Percentiles rank a stretch among this genome's conserved stretches.
Evolutionary conservation across 2,329 filamentous ascomycete species (phyloP).

Genomic region (Neopestalotiopsis clavispora): DNA sequence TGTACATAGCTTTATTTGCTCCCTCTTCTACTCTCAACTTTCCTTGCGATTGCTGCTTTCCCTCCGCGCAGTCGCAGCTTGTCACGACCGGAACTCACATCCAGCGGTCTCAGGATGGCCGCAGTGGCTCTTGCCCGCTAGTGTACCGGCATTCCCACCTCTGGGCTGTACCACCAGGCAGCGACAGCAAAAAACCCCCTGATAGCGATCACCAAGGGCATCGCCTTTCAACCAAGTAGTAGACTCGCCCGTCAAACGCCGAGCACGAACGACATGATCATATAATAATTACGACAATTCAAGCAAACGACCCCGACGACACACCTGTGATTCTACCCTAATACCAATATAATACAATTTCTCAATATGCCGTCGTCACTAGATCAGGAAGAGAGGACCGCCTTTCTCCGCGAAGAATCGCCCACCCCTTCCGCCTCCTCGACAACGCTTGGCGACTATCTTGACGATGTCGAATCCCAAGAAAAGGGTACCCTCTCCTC

Average conservation of each 20-base stretch:
- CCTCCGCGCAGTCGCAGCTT: not conserved
- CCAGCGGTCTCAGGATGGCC: not conserved
- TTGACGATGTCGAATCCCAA: conserved; percentile 19
- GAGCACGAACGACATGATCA: not conserved
- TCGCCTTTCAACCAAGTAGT: not conserved
- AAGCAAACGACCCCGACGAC: not conserved
- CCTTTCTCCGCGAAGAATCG: conserved; percentile 1
- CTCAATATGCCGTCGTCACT: not conserved
- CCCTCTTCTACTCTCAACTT: not conserved
- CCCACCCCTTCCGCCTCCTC: conserved; percentile 11
- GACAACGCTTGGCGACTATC: conserved; percentile 23
- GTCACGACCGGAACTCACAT: not conserved
- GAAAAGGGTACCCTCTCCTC: conserved; percentile 15
- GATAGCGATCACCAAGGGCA: not conserved
- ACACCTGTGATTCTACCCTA: not conserved
- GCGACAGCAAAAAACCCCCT: not conserved
- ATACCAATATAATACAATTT: not conserved
- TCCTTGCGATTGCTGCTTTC: not conserved
- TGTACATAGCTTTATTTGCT: not conserved
- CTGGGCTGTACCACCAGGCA: not conserved
- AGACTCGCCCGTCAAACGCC: not conserved
- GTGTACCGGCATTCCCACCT: not conserved
- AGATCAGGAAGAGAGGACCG: not conserved
- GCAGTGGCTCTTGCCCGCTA: not conserved
- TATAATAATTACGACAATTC: not conserved